Conservation (phyloP, 805 yeast species). For the Lipomyces lipofer region DNA sequence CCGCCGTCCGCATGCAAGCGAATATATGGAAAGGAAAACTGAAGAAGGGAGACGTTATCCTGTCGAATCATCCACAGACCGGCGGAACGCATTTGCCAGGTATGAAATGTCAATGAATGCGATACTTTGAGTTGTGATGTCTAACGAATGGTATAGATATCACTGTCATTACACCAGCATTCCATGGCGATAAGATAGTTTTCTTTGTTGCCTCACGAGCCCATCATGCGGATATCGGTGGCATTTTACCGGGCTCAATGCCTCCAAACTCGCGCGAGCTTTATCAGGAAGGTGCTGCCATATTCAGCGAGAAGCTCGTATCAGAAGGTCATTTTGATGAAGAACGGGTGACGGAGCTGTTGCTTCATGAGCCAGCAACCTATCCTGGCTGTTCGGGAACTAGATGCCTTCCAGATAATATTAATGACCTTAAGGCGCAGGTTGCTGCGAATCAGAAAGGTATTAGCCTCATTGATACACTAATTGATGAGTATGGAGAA, state of each 20-base stretch:
- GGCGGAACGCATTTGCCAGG: constrained; percentile 84
- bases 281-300: constrained; percentile 90
- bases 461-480: constrained; percentile 58
- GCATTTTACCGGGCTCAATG: constrained; percentile 88
- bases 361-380: constrained; percentile 73
- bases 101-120: constrained; percentile 1
- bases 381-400: constrained; percentile 89
- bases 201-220: constrained; percentile 94
- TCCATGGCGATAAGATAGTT: constrained; percentile 54
- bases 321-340: constrained; percentile 73
- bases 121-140: not conserved
- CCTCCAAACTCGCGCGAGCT: constrained; percentile 86
- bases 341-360: constrained; percentile 58
- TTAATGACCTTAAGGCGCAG: constrained; percentile 82
- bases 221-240: constrained; percentile 96
- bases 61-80: constrained; percentile 76
- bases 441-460: constrained; percentile 89
- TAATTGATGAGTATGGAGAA: constrained; percentile 64
- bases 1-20: constrained; percentile 69
- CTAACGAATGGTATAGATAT: constrained; percentile 63
- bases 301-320: constrained; percentile 74
- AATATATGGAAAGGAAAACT: constrained; percentile 63
- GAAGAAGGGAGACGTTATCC: constrained; percentile 70
- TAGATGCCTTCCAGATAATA: constrained; percentile 76
- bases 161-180: constrained; percentile 89